phyloP scores from a whole-genome alignment of 208 protist species.

The Trypanosomatidae sp. region DNA sequence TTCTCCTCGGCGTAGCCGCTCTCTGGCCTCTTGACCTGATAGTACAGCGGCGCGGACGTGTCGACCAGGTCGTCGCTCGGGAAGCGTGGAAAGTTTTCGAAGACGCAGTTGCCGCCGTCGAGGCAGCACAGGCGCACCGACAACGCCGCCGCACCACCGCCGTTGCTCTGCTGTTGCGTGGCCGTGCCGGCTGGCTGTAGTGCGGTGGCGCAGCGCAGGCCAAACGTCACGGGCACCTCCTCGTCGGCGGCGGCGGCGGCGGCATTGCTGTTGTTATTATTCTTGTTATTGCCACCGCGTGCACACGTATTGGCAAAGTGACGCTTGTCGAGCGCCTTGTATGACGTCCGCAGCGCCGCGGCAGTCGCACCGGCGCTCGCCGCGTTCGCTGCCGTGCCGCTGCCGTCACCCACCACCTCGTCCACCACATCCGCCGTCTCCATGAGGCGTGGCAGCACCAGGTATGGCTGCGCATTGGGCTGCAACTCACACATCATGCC shows the following conservation, averaged over 20 bases:
- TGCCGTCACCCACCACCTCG: conserved; percentile 11
- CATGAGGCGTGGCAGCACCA: conserved; percentile 61
- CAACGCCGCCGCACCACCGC: too few relatives aligned
- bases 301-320: conserved; percentile 48
- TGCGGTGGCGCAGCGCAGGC: conserved; percentile 9
- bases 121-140: conserved; percentile 17
- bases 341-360: too few relatives aligned
- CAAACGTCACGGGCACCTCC: conserved; percentile 54
- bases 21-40: conserved; percentile 35
- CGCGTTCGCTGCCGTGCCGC: not conserved
- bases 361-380: not conserved
- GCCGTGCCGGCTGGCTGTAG: conserved; percentile 2
- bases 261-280: too few relatives aligned
- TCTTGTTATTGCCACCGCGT: conserved; percentile 13
- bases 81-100: conserved; percentile 84
- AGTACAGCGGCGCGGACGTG: conserved; percentile 19
- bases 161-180: conserved; percentile 4
- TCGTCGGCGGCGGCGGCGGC: too few relatives aligned
- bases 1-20: conserved; percentile 15
- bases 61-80: conserved; percentile 17
- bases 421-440: conserved; percentile 17
- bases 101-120: conserved; percentile 37
- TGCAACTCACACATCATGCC: conserved; percentile 37
- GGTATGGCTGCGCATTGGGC: conserved; percentile 41
- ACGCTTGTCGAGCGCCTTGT: too few relatives aligned